phyloP scores from a whole-genome alignment of 169 alveolate species.

The Cryptosporidium parvum region DNA sequence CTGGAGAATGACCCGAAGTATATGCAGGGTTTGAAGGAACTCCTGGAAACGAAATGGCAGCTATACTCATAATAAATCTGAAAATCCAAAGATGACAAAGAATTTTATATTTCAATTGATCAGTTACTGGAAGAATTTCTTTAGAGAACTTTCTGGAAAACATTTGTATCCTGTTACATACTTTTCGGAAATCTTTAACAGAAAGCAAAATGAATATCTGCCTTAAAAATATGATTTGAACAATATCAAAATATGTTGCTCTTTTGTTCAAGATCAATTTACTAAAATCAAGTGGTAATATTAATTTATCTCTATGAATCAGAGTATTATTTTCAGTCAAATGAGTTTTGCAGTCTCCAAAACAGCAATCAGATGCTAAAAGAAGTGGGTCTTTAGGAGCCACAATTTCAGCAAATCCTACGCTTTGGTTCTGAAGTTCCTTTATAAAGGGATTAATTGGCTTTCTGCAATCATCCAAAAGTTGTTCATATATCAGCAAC shows the following conservation, averaged over 20 bases:
- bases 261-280: conserved; percentile 13
- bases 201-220: conserved; percentile 18
- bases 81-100: conserved; percentile 53
- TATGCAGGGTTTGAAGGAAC: background rate
- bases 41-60: background rate
- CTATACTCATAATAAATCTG: conserved; percentile 34
- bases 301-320: conserved; percentile 17
- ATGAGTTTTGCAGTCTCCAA: conserved; percentile 64
- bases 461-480: conserved; percentile 1
- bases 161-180: background rate
- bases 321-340: conserved; percentile 13
- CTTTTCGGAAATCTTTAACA: conserved; percentile 14
- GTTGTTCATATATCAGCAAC: conserved; percentile 30
- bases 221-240: conserved; percentile 40
- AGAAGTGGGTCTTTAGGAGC: conserved; percentile 48
- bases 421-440: conserved; percentile 21
- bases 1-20: background rate
- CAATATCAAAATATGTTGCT: conserved; percentile 60
- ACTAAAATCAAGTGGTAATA: conserved; percentile 33
- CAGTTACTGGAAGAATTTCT: conserved; percentile 30
- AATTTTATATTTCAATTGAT: conserved; percentile 14
- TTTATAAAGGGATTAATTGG: background rate
- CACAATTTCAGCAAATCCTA: conserved; percentile 33
- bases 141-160: conserved; percentile 26
- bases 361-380: conserved; percentile 62